Evolutionary conservation across 305 asterid genomes (phyloP).

Genomic region (Solanum hybrid): DNA sequence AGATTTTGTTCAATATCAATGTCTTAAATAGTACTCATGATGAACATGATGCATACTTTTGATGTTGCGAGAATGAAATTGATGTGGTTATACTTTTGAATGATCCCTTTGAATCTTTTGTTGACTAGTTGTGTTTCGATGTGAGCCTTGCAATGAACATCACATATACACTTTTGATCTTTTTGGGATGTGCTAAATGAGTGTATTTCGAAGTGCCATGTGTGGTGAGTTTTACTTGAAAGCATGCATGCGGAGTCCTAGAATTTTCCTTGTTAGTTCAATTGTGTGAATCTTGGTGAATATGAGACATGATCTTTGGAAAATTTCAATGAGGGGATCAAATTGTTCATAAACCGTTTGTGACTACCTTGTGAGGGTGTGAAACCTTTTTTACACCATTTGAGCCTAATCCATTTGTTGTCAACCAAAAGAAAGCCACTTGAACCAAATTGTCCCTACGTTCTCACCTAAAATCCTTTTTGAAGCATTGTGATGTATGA

Average conservation of each 20-base stretch:
- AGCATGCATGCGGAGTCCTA: neutral
- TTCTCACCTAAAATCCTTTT: neutral
- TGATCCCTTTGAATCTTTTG: neutral
- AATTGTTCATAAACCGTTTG: neutral
- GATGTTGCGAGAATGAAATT: neutral
- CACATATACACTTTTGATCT: neutral
- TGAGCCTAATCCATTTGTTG: neutral
- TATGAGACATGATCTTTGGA: neutral
- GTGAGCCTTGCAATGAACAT: neutral
- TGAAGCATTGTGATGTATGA: neutral
- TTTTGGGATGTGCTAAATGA: no score
- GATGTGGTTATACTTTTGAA: neutral
- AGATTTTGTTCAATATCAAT: neutral
- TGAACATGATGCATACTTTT: no score
- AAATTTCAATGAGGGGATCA: no score
- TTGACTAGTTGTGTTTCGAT: neutral
- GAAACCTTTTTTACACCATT: neutral
- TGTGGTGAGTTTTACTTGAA: neutral
- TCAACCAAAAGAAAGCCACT: neutral
- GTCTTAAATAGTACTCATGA: neutral
- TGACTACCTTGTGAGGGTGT: neutral
- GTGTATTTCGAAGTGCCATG: neutral
- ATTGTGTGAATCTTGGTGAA: neutral
- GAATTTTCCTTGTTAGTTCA: neutral
- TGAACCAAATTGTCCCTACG: neutral